Evolutionary conservation across 148 eudicot species (phyloP), one percentile per base, ranked within the genome.

Genomic region (Rhododendron ovatum): DNA sequence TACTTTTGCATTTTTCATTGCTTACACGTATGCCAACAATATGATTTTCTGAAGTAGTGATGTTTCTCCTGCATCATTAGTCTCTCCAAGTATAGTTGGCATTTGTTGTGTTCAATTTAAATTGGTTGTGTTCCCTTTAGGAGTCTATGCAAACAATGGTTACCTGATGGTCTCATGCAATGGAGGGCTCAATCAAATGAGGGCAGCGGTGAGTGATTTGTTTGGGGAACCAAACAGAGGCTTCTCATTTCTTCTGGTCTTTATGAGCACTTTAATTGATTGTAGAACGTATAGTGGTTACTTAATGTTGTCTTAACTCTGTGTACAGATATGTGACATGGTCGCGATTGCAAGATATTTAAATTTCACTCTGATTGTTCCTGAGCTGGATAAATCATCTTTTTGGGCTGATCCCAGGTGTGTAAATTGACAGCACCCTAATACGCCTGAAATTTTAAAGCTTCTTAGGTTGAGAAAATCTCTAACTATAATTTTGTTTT

Each of bases 321-420:
- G 73, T 82, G 35, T 92, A 84, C 96, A 97, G 99, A 97, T 97
- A 28, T 97, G 99, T 89, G 99, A 97, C 89, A 97, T 97, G 99
- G 99, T 97, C 82, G 98, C 98, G 53, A 95, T 97, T 88, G 99
- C 99, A 87, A 95, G 99, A 93, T 92, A 95, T 90, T 91, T 97
- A 53, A 97, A 97, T 93, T 98, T 94, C 85, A 97, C 99, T 26
- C 92, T 97, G 35, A 88, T 97, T 82, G 98, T 97, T 84, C 99
- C 99, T 18, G 98, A 97, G 90, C 92, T 95, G 79, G 99, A 97
- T 89, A 95, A 95, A 88, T 92, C 95, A 51, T 95, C 99, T 28
- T 97, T 97, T 83, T 95, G 98, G 99, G 96, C 96, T 89, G 99
- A 97, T 91, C 99, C 98, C 67, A 97, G 99, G 99, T 95, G 87